Base-by-base conservation (phyloP, 2,329 filamentous ascomycete species). In the Colletotrichum limetticola region DNA sequence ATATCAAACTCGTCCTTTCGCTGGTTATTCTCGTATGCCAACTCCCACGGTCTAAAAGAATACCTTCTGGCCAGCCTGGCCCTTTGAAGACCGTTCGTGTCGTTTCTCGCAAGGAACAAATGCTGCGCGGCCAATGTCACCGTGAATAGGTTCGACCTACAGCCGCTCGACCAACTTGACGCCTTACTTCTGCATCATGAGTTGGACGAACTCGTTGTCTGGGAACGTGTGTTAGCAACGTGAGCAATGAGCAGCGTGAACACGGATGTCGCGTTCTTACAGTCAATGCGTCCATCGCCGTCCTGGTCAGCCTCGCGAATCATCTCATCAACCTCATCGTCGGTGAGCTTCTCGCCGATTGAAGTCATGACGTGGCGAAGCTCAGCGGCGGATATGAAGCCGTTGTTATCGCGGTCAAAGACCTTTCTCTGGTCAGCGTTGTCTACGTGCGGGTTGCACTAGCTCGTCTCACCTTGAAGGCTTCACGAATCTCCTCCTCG, bases 181-280 rank as follows among this genome's bases (percentile, higher is more conserved):
- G 35, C 71, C 66, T 88, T 94, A 96, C 89, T 96, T 96, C 90
- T 97, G 94, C 94, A 97, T 96, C 94, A 97, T 97, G 82, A 97
- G 92, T 87, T 97, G 94, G 79, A 97, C 94, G 82, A 97, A 97
- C 85, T 97, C 94, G 88, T 96, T 96, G 87, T 96, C 94, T 96
- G 78, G 14, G 32, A 8, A 19, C 22, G 24, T 12, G 16, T 53
- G 61, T 70, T 57, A 71, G 57, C 55, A 49, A 5, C 28, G 3
- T 9, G 49, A 58, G 30, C 24, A 49, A 11, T 11, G 22, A 5
- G 5, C 9, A 66, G 46, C 7, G 30, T 30, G 7, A 19, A 22
- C 19, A 30, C 7, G 42, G 42, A 32, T 49, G 32, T 60, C 22
- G 30, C 30, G 30, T 55, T 83, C 92, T 77, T 88, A 96, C 94